Percentiles rank a stretch among this genome's conserved stretches.
Evolutionary conservation across 139 green algal genomes (phyloP).

Genomic region (Chlamydomonas sphaeroides): DNA sequence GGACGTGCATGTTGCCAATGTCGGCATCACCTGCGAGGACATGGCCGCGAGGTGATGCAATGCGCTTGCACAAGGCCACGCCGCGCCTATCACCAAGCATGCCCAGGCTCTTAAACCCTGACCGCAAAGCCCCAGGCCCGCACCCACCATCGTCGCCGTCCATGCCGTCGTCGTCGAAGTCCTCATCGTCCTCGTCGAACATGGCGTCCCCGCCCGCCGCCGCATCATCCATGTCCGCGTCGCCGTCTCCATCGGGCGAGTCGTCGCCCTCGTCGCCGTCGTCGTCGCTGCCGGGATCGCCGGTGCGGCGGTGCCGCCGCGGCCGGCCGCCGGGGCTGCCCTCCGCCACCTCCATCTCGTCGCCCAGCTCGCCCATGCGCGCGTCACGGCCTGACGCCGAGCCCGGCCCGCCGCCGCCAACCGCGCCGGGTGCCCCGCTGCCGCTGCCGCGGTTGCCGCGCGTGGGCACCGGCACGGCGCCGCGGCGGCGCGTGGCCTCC

Average conservation of each 20-base stretch:
- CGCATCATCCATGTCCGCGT: constrained; percentile 29
- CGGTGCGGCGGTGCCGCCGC: not conserved
- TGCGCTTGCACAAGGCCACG: no score
- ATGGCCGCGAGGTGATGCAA: no score
- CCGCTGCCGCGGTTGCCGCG: not conserved
- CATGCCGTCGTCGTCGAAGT: constrained; percentile 67
- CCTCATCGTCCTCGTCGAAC: constrained; percentile 15
- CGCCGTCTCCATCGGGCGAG: constrained; percentile 55
- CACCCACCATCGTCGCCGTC: constrained; percentile 35
- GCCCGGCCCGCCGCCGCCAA: no score
- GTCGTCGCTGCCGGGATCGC: not conserved
- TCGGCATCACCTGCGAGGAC: constrained; percentile 39
- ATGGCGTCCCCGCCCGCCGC: constrained; percentile 18
- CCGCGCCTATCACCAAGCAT: no score
- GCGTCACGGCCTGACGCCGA: not conserved
- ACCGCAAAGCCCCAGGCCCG: not conserved
- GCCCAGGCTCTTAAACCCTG: no score
- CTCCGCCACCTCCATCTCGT: not conserved
- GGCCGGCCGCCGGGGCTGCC: not conserved
- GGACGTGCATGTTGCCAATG: constrained; percentile 67
- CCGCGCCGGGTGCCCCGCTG: not conserved
- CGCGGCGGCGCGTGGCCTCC: not conserved
- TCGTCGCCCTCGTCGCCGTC: constrained; percentile 62
- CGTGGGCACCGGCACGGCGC: not conserved
- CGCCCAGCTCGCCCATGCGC: not conserved